Evolutionary conservation across 179 eudicot genomes (phyloP).

Genomic region (Spergularia azorica): DNA sequence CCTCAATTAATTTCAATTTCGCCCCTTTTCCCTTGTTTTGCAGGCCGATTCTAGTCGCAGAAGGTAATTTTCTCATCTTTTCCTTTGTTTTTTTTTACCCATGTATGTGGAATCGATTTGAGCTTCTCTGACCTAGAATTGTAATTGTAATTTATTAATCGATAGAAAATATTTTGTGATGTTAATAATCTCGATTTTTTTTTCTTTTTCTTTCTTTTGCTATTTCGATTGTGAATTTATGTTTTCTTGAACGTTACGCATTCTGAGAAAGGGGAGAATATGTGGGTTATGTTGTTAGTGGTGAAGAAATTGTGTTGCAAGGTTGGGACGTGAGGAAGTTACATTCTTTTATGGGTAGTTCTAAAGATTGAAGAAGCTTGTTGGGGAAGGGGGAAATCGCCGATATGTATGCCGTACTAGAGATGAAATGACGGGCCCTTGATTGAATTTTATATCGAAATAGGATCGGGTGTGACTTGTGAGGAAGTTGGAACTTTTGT

Average conservation of each 20-base stretch:
- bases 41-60: conserved; percentile 45
- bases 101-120: not conserved
- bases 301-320: too few species aligned
- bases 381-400: too few species aligned
- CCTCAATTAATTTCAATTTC: not conserved
- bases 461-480: too few species aligned
- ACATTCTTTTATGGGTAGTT: not conserved
- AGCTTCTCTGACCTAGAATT: not conserved
- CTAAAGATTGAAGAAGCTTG: not conserved
- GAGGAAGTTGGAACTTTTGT: too few species aligned
- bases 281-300: too few species aligned
- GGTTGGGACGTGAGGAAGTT: too few species aligned
- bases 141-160: not conserved
- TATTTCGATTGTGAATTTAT: too few species aligned
- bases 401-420: too few species aligned
- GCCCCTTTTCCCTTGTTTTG: conserved; percentile 9
- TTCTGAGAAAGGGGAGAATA: too few species aligned
- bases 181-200: not conserved
- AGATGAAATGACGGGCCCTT: too few species aligned
- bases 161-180: not conserved
- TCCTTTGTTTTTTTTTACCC: not conserved
- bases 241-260: too few species aligned
- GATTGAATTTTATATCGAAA: too few species aligned
- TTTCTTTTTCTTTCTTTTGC: not conserved
- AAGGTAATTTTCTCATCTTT: conserved; percentile 24